These are phyloP conservation scores for Apophysomyces elegans DNA, from an alignment of 371 early-diverging fungal genomes.

Conservation along the genomic window DNA sequence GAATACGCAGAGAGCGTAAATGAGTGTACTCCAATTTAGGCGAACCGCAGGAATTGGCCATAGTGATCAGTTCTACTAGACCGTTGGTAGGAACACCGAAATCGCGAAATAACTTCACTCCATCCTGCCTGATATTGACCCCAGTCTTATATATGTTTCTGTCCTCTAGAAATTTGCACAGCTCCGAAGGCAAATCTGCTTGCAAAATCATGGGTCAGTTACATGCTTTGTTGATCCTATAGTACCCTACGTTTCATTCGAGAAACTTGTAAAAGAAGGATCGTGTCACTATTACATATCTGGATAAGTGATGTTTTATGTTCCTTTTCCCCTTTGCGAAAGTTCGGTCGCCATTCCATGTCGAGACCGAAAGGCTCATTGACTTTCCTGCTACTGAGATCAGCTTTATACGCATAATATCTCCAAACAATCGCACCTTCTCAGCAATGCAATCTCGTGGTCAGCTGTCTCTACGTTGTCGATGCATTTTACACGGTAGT, in stretches of 20 bases:
- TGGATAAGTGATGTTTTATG: conserved; percentile 57
- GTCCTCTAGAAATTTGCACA: conserved; percentile 44
- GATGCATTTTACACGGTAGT: conserved; percentile 28
- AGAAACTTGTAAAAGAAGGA: conserved; percentile 53
- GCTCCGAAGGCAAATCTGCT: conserved; percentile 42
- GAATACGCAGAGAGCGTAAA: conserved; percentile 40
- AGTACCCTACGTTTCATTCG: conserved; percentile 39
- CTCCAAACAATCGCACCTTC: background rate
- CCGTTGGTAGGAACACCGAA: conserved; percentile 56
- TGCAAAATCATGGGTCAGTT: background rate
- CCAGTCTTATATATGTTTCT: conserved; percentile 53
- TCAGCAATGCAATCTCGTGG: background rate
- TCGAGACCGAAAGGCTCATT: conserved; percentile 52
- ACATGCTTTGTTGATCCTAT: background rate
- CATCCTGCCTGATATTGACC: conserved; percentile 58
- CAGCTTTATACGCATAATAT: background rate
- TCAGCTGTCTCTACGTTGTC: conserved; percentile 18
- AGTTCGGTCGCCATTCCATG: conserved; percentile 61
- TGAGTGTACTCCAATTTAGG: conserved; percentile 29
- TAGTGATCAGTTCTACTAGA: conserved; percentile 49
- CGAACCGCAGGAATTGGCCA: conserved; percentile 34
- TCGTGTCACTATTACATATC: conserved; percentile 47
- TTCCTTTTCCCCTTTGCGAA: conserved; percentile 33
- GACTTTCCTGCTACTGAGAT: background rate
- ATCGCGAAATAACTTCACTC: conserved; percentile 51